phyloP scores from a whole-genome alignment of 148 eudicot species.

The Cornus kousa region DNA sequence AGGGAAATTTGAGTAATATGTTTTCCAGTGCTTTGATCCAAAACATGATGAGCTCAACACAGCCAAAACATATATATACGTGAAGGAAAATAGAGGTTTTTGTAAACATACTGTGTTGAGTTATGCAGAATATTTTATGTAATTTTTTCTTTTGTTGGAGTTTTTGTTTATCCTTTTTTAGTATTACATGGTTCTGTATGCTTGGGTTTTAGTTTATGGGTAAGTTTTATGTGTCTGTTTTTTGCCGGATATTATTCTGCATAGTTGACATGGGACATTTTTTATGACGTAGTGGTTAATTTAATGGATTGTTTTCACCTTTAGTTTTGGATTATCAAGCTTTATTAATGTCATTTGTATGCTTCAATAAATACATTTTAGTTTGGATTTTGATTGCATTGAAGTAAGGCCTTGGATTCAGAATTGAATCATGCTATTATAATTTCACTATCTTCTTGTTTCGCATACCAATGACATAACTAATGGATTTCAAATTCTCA shows the following conservation, averaged over 20 bases:
- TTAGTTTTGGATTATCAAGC: background rate
- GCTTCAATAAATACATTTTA: background rate
- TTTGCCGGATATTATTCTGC: background rate
- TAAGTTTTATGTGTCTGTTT: background rate
- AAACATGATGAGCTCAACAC: background rate
- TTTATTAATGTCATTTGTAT: background rate
- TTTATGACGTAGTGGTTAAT: background rate
- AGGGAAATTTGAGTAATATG: background rate
- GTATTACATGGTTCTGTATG: too few relatives aligned
- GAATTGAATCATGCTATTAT: background rate
- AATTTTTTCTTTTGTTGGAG: background rate
- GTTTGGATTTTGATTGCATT: background rate
- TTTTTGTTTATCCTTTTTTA: background rate
- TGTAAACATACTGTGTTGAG: background rate
- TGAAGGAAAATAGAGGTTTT: background rate
- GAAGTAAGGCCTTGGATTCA: background rate
- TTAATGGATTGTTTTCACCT: background rate
- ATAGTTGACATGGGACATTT: background rate
- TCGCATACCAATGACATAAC: too few relatives aligned
- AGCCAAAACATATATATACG: too few relatives aligned
- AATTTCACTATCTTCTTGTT: background rate
- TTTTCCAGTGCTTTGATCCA: background rate
- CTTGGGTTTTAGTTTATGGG: background rate
- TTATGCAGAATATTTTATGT: background rate
- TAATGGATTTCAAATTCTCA: background rate